A percentile compares a stretch with the other conserved stretches of the same genome.
Conservation (phyloP, 2,329 filamentous ascomycete species). For the Furcasterigmium furcatum region DNA sequence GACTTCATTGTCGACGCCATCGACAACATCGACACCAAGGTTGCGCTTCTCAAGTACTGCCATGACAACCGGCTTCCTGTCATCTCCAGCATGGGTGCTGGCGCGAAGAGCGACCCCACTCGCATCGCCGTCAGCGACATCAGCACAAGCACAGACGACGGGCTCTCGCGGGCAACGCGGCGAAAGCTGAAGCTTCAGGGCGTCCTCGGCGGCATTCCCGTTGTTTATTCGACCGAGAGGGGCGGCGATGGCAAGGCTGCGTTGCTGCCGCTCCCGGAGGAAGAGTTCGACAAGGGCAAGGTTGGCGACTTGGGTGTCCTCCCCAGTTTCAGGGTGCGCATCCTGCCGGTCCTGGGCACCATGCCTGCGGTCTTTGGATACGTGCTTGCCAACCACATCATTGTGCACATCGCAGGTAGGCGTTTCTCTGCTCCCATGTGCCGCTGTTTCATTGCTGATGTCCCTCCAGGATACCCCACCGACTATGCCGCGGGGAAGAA, state of each 20-base stretch:
- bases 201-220: conserved; percentile 80
- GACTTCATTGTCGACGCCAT: conserved; percentile 96
- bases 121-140: conserved; percentile 90
- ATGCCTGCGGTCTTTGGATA: conserved; percentile 98
- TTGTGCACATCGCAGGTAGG: conserved; percentile 65
- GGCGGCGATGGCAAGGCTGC: conserved; percentile 87
- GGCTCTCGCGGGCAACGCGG: conserved; percentile 80
- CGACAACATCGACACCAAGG: conserved; percentile 97
- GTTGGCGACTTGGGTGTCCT: conserved; percentile 86
- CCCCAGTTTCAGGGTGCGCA: conserved; percentile 91
- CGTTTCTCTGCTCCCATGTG: not conserved
- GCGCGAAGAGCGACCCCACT: conserved; percentile 85
- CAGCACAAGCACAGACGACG: conserved; percentile 81
- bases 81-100: conserved; percentile 94
- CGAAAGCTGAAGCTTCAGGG: conserved; percentile 74
- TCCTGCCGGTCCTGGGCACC: conserved; percentile 89
- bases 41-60: conserved; percentile 85
- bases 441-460: no score
- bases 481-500: conserved; percentile 80
- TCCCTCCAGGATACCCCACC: conserved; percentile 67
- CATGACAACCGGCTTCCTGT: conserved; percentile 73
- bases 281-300: conserved; percentile 81
- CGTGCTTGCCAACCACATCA: conserved; percentile 87
- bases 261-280: conserved; percentile 79
- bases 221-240: conserved; percentile 90